These are phyloP conservation scores for Lotus japonicus DNA, from an alignment of 306 rosid species.

Conservation along the genomic window DNA sequence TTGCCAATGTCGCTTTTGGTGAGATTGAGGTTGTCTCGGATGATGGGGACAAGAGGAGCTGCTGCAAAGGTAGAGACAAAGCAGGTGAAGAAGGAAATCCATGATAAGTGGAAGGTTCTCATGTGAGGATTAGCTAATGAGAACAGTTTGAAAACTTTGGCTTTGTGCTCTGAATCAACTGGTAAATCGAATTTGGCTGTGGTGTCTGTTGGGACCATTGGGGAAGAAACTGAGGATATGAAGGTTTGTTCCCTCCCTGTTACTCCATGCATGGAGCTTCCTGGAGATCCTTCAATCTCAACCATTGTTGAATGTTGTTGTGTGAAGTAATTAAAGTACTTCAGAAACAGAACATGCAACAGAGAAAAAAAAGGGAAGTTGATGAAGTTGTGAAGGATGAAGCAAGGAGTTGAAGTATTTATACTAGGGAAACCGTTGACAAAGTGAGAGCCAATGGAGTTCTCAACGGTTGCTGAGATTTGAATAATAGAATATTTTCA, in stretches of 20 bases:
- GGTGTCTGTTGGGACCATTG: slow-evolving; percentile 57
- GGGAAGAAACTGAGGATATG: slow-evolving; percentile 62
- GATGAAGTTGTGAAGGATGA: slow-evolving; percentile 8
- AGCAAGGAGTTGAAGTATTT: slow-evolving; percentile 32
- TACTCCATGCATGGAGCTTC: slow-evolving; percentile 97
- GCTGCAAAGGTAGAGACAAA: slow-evolving; percentile 87
- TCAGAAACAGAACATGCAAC: too few relatives aligned
- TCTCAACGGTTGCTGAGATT: slow-evolving; percentile 5
- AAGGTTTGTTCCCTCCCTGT: slow-evolving; percentile 72
- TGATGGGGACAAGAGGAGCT: slow-evolving; percentile 70
- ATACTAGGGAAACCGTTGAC: slow-evolving; percentile 39
- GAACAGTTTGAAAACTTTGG: slow-evolving; percentile 63
- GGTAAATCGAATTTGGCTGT: slow-evolving; percentile 65
- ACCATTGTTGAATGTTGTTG: slow-evolving; percentile 16
- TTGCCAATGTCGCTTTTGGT: slow-evolving; percentile 75
- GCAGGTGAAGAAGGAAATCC: slow-evolving; percentile 90
- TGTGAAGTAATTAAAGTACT: too few relatives aligned
- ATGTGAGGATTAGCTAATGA: slow-evolving; percentile 85
- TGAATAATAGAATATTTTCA: neutral
- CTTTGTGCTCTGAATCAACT: slow-evolving; percentile 78
- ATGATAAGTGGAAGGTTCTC: slow-evolving; percentile 94
- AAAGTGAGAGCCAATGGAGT: slow-evolving; percentile 26
- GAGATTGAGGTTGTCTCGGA: slow-evolving; percentile 74
- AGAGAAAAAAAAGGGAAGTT: neutral
- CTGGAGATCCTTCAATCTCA: slow-evolving; percentile 57